These are phyloP conservation scores for Pulveroboletus sp. DNA, from an alignment of 768 basidiomycete species.

Conservation along the genomic window DNA sequence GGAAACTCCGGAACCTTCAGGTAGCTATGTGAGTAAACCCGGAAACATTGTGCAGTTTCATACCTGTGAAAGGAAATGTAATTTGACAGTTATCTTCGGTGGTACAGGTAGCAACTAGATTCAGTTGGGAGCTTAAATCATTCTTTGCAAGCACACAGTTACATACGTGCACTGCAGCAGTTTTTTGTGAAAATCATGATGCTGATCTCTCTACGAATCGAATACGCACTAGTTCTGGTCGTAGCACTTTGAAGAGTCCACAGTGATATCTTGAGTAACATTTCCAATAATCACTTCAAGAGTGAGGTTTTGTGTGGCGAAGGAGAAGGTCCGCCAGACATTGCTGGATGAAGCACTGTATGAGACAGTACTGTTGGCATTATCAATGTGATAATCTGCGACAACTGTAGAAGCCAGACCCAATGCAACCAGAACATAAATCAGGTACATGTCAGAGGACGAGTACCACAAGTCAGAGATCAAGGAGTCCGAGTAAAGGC, in stretches of 20 bases:
- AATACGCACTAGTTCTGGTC: slow-evolving; percentile 13
- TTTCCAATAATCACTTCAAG: not conserved
- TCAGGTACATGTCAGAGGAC: not conserved
- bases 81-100: slow-evolving; percentile 4
- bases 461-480: not conserved
- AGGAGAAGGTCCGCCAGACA: slow-evolving; percentile 3
- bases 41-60: not conserved
- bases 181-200: no score
- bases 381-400: slow-evolving; percentile 15
- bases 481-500: no score
- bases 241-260: slow-evolving; percentile 15
- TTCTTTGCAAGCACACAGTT: not conserved
- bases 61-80: slow-evolving; percentile 16
- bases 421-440: not conserved
- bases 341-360: slow-evolving; percentile 2
- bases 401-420: not conserved
- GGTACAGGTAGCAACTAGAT: slow-evolving; percentile 10
- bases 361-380: slow-evolving; percentile 6
- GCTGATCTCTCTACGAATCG: no score
- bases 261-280: not conserved
- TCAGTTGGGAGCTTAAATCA: not conserved
- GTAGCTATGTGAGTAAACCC: not conserved
- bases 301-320: slow-evolving; percentile 4
- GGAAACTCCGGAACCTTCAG: slow-evolving; percentile 15
- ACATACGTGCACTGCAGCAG: slow-evolving; percentile 16